phyloP scores from a whole-genome alignment of 106 monocot genomes.

The Agapanthus africanus region DNA sequence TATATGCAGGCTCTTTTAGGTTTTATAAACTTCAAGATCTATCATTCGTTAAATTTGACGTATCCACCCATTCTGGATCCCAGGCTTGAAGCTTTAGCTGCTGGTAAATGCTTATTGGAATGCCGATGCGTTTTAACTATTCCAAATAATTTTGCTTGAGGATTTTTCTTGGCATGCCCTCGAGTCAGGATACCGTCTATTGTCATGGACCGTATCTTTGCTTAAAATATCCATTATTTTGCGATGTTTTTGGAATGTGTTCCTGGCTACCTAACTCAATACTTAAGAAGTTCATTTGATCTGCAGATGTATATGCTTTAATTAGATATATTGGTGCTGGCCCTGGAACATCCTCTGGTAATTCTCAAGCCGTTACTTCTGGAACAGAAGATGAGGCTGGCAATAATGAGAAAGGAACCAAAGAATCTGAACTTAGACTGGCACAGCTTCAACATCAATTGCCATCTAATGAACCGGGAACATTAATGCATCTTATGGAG shows the following conservation, averaged over 20 bases:
- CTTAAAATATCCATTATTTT: background rate
- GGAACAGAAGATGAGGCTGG: slow-evolving; percentile 19
- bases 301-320: slow-evolving; percentile 92
- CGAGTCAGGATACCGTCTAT: background rate
- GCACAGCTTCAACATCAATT: slow-evolving; percentile 81
- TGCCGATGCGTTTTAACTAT: background rate
- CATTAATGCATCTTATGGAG: slow-evolving; percentile 84
- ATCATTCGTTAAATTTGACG: slow-evolving; percentile 82
- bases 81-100: slow-evolving; percentile 85
- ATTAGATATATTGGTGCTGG: slow-evolving; percentile 49
- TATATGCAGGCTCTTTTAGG: slow-evolving; percentile 80
- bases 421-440: slow-evolving; percentile 57
- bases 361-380: slow-evolving; percentile 21
- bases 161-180: background rate
- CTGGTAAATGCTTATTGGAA: slow-evolving; percentile 43
- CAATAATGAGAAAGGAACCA: slow-evolving; percentile 2
- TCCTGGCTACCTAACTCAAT: background rate
- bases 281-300: no score
- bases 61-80: slow-evolving; percentile 96
- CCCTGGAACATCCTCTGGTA: slow-evolving; percentile 25
- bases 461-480: slow-evolving; percentile 70
- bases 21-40: slow-evolving; percentile 92
- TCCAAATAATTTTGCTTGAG: slow-evolving; percentile 1
- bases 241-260: background rate
- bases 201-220: background rate